phyloP scores from a whole-genome alignment of 2,329 filamentous ascomycete genomes.

The Phyllosticta capitalensis region DNA sequence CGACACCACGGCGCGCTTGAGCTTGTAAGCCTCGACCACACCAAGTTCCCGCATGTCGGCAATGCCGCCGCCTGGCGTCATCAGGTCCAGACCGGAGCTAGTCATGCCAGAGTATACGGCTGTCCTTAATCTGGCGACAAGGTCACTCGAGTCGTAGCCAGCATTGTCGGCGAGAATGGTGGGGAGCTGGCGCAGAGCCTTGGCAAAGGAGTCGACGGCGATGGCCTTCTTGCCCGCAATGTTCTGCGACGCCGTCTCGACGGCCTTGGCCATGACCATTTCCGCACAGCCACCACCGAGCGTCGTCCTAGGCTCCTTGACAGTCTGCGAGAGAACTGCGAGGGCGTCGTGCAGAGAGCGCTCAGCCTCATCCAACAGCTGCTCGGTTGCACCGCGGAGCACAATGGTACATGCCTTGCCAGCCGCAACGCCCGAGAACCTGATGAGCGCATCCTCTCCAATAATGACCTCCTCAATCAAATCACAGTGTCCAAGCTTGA shows the following conservation, averaged over 20 bases:
- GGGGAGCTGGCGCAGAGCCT: slow-evolving; percentile 82
- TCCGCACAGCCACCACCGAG: slow-evolving; percentile 93
- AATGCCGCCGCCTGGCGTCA: slow-evolving; percentile 83
- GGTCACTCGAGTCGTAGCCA: slow-evolving; percentile 87
- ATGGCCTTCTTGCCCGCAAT: slow-evolving; percentile 95
- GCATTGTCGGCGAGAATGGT: slow-evolving; percentile 98
- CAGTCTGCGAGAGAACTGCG: slow-evolving; percentile 91
- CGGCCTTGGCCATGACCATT: slow-evolving; percentile 98
- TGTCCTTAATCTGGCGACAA: slow-evolving; percentile 84
- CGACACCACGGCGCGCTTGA: slow-evolving; percentile 95
- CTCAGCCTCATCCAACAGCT: slow-evolving; percentile 94
- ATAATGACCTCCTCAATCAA: slow-evolving; percentile 97
- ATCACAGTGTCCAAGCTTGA: slow-evolving; percentile 92
- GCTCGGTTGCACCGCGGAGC: slow-evolving; percentile 88
- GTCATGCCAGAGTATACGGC: slow-evolving; percentile 92
- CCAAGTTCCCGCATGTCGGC: slow-evolving; percentile 92
- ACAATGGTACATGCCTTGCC: slow-evolving; percentile 95
- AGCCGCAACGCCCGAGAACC: slow-evolving; percentile 90
- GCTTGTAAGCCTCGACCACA: slow-evolving; percentile 95
- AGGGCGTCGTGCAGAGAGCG: slow-evolving; percentile 92
- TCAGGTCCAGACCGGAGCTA: slow-evolving; percentile 81
- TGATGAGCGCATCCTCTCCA: slow-evolving; percentile 93
- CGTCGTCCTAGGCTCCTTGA: slow-evolving; percentile 87
- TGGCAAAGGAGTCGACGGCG: slow-evolving; percentile 81
- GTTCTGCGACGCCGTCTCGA: slow-evolving; percentile 85